These are phyloP conservation scores for Paraphaeosphaeria minitans DNA, from an alignment of 2,329 filamentous ascomycete species.

Conservation along the genomic window DNA sequence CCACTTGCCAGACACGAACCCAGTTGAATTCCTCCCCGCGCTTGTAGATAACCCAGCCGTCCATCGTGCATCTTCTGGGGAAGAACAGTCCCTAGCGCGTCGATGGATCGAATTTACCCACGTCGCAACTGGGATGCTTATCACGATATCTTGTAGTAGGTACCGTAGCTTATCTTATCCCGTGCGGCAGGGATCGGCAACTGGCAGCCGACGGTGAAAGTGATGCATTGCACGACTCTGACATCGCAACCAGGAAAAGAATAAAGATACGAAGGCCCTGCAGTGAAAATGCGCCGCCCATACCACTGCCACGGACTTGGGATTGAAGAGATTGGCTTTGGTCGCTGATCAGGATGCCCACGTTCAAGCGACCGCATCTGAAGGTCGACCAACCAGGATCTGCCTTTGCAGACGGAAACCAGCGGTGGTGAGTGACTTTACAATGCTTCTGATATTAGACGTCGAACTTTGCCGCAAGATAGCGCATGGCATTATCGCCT, in stretches of 20 bases:
- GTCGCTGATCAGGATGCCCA: constrained; percentile 26
- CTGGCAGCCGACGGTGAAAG: neutral
- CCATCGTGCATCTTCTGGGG: neutral
- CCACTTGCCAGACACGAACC: no score
- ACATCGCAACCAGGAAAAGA: neutral
- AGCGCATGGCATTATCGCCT: no score
- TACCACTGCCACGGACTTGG: neutral
- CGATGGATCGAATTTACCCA: no score
- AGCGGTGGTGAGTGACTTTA: constrained; percentile 35
- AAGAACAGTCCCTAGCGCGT: neutral
- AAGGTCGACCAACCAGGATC: constrained; percentile 54
- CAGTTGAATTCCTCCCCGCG: no score
- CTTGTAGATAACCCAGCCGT: neutral
- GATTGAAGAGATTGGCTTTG: neutral
- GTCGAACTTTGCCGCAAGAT: no score
- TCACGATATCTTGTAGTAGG: neutral
- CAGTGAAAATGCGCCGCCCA: neutral
- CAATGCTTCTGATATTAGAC: no score
- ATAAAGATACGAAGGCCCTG: no score
- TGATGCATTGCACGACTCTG: neutral
- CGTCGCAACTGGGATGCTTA: neutral
- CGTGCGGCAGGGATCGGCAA: constrained; percentile 1
- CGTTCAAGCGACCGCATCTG: constrained; percentile 47
- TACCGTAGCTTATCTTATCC: constrained; percentile 1
- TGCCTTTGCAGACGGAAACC: constrained; percentile 51